A percentile compares a stretch with the other conserved stretches of the same genome.
These are phyloP conservation scores for Cladobotryum protrusum DNA, from an alignment of 2,329 filamentous ascomycete genomes.

Conservation along the genomic window DNA sequence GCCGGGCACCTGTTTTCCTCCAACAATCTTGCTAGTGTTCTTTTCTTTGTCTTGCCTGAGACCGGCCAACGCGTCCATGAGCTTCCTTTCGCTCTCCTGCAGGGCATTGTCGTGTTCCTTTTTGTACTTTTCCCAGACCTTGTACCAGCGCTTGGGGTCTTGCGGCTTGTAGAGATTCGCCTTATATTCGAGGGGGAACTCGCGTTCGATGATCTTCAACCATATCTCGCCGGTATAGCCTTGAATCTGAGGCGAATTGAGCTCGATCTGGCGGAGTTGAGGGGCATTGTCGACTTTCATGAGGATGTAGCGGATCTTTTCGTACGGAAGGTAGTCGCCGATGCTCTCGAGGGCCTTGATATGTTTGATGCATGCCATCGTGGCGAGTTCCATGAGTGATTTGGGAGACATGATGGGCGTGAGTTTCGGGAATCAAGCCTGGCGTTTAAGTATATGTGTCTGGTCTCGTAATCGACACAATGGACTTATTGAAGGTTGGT, in stretches of 20 bases:
- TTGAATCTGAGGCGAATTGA: constrained; percentile 68
- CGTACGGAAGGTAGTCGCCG: constrained; percentile 59
- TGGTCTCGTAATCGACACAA: neutral
- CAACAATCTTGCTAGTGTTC: constrained; percentile 52
- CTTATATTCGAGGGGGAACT: constrained; percentile 62
- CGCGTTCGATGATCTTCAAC: constrained; percentile 69
- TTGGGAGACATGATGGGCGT: constrained; percentile 36
- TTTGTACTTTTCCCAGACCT: constrained; percentile 67
- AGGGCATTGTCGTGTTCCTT: constrained; percentile 52
- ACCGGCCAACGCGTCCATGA: constrained; percentile 51
- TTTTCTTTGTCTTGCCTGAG: constrained; percentile 52
- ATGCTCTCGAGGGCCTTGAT: constrained; percentile 58
- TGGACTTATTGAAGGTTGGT: neutral
- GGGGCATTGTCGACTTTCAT: constrained; percentile 62
- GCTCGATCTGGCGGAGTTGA: constrained; percentile 70
- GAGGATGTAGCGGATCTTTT: constrained; percentile 58
- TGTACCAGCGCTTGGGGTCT: constrained; percentile 66
- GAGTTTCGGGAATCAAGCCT: neutral
- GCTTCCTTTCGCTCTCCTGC: constrained; percentile 51
- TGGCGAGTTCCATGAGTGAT: constrained; percentile 47
- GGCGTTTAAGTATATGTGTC: neutral
- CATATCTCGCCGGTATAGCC: constrained; percentile 67
- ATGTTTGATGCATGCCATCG: constrained; percentile 46
- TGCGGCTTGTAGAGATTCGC: constrained; percentile 58
- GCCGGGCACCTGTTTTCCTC: constrained; percentile 41